phyloP scores from a whole-genome alignment of 805 yeast genomes.

The Candida coquimbonensis region DNA sequence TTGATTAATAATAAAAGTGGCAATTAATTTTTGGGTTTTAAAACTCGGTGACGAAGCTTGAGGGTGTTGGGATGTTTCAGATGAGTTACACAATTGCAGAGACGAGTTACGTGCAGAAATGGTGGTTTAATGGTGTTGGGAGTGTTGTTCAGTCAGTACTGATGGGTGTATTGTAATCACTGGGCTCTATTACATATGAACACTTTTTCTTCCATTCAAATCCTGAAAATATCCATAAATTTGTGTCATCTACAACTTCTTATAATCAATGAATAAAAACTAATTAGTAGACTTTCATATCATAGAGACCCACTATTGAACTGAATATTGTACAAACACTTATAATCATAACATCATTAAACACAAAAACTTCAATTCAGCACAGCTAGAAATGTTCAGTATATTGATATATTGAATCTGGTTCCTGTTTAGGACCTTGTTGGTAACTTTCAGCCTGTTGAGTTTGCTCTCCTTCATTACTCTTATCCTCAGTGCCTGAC shows the following conservation, averaged over 20 bases:
- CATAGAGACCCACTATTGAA: too few species aligned
- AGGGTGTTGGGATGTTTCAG: neutral
- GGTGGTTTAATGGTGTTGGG: too few species aligned
- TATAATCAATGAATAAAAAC: too few species aligned
- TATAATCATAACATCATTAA: neutral
- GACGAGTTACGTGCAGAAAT: too few species aligned
- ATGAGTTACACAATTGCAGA: neutral
- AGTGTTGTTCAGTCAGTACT: too few species aligned
- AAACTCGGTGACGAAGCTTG: too few species aligned
- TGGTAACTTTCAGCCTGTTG: neutral
- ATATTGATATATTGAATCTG: neutral
- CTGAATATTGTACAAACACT: too few species aligned
- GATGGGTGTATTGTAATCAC: too few species aligned
- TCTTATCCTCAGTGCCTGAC: constrained; percentile 7
- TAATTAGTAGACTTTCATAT: neutral
- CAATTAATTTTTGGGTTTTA: neutral
- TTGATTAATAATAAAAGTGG: neutral
- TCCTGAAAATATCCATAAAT: too few species aligned
- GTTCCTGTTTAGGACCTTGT: neutral
- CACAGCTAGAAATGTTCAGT: neutral
- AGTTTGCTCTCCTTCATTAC: neutral
- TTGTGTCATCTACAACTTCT: too few species aligned
- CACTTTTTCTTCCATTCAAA: too few species aligned
- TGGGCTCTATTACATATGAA: too few species aligned
- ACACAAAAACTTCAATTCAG: neutral